Evolutionary conservation across 441 rosid species (phyloP).

Genomic region (Bocquillonia castaneifolia): DNA sequence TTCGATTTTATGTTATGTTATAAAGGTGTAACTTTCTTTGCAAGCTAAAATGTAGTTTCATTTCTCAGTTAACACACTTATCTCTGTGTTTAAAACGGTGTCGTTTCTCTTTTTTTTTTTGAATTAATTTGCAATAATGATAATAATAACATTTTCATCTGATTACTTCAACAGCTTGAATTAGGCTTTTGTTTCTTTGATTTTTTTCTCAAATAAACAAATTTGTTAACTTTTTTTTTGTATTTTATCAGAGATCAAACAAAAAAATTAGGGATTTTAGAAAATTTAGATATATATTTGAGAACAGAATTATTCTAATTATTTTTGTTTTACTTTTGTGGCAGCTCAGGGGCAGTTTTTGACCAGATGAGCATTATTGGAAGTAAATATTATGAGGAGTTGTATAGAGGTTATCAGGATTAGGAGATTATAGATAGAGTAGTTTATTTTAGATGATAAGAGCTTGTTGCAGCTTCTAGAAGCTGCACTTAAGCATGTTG

Average conservation of each 20-base stretch:
- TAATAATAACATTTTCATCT: too few relatives aligned
- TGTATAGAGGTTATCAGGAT: constrained; percentile 16
- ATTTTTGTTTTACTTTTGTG: constrained; percentile 15
- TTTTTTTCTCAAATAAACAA: not conserved
- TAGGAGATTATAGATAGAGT: constrained; percentile 15
- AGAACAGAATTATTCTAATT: not conserved
- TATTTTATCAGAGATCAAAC: constrained; percentile 1
- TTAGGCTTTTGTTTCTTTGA: too few relatives aligned
- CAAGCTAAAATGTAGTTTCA: constrained; percentile 34
- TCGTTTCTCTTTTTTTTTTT: not conserved
- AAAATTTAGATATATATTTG: not conserved
- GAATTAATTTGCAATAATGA: too few relatives aligned
- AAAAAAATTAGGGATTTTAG: not conserved
- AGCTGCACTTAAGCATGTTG: constrained; percentile 86
- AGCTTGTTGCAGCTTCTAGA: constrained; percentile 57
- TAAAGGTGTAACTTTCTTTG: constrained; percentile 6
- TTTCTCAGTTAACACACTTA: constrained; percentile 4
- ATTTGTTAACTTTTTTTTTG: constrained; percentile 4
- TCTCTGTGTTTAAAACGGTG: not conserved
- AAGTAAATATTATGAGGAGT: constrained; percentile 19
- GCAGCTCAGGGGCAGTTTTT: constrained; percentile 28
- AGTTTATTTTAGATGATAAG: constrained; percentile 41
- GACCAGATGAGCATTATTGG: constrained; percentile 19
- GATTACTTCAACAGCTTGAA: too few relatives aligned
- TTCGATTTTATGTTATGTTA: not conserved